Percentiles rank a stretch among this genome's conserved stretches.
Conservation (phyloP, 2,329 filamentous ascomycete genomes). For the Talaromyces sp. region DNA sequence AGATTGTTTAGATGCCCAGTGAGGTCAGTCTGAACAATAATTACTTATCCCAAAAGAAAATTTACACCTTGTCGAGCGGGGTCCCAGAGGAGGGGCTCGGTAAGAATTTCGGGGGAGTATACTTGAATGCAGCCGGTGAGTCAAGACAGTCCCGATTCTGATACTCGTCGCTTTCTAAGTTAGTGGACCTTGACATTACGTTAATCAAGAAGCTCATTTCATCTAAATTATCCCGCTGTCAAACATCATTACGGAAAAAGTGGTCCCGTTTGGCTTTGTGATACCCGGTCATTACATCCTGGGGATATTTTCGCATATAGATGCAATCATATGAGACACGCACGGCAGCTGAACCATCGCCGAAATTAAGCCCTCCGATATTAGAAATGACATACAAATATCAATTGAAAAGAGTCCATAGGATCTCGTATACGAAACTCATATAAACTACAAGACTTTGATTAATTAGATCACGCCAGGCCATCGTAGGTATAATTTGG, state of each 20-base stretch:
- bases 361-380: too few species aligned
- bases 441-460: neutral
- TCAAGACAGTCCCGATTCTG: neutral
- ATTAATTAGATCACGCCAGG: neutral
- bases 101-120: neutral
- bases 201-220: neutral
- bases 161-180: neutral
- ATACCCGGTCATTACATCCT: too few species aligned
- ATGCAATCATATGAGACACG: too few species aligned
- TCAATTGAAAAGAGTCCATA: too few species aligned
- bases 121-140: neutral
- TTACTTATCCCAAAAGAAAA: neutral
- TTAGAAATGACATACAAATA: too few species aligned
- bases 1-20: neutral
- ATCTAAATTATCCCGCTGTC: too few species aligned
- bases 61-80: neutral
- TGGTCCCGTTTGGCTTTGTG: neutral
- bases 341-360: too few species aligned
- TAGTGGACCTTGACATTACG: neutral
- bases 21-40: neutral
- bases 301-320: too few species aligned
- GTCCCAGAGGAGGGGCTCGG: slow-evolving; percentile 2
- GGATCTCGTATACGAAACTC: neutral
- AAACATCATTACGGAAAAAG: neutral
- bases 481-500: neutral